Evolutionary conservation across 768 basidiomycete species (phyloP), one percentile per base, ranked within the genome.

Genomic region (Phylloporus arenicola): DNA sequence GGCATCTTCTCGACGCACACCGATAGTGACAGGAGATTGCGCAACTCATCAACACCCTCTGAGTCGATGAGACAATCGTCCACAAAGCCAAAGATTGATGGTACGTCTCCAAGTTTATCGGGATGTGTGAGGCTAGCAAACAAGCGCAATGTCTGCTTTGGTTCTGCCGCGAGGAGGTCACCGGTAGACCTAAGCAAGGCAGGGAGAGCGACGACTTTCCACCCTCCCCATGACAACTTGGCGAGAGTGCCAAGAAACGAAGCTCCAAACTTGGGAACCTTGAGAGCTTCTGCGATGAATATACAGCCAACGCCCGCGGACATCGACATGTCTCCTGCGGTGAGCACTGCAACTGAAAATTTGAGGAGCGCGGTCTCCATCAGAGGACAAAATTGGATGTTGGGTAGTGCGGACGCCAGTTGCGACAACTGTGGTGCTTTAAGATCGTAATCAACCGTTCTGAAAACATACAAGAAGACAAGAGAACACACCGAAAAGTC

Each of bases 151-250:
- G 78, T 67, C 38, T 61, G 54, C 34, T 59, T 59, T 5, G 77
- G 72, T n/a, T 80, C 70, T 6, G 57, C 51, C 24, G 79, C 70
- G 13, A 82, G 57, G 19, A 83, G 59, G 42, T 71, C 72, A 4
- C 72, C 67, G 2, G 77, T 78, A 29, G 71, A 69, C 56, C 78
- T 80, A 13, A 81, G 57, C n/a, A 88, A 60, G 13, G 74, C 64
- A 2, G 86, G 84, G 2, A 84, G 61, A 13, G 78, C 85, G 10
- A 89, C 64, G 31, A 80, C 70, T 62, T 82, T 87, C 87, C 87
- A 91, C 3, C 87, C 89, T 17, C 80, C 80, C 86, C 88, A 92
- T 0, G 73, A 74, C 6, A 83, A 67, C 43, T 84, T 82, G 3
- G 82, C 75, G 6, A 91, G 75, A 5, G 77, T 70, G 0, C 83